Percentiles rank a stretch among this genome's conserved stretches.
These are phyloP conservation scores for Pichia cactophila DNA, from an alignment of 1,139 yeast genomes.

Conservation along the genomic window DNA sequence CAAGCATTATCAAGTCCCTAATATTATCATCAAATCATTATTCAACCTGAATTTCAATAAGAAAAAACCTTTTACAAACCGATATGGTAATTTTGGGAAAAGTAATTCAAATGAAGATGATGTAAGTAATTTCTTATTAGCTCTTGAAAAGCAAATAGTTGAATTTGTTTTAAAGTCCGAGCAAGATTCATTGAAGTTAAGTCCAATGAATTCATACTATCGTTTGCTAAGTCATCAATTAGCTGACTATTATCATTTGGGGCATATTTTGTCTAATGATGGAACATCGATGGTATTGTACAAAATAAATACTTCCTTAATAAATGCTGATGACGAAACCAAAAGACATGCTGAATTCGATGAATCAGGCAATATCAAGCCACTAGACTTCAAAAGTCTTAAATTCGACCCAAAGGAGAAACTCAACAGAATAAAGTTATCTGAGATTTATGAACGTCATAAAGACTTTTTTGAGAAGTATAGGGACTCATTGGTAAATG, in stretches of 20 bases:
- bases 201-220: conserved; percentile 59
- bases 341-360: conserved; percentile 25
- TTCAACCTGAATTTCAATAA: conserved; percentile 23
- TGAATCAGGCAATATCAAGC: conserved; percentile 27
- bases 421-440: conserved; percentile 24
- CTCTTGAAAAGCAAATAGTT: conserved; percentile 42
- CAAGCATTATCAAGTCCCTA: conserved; percentile 20
- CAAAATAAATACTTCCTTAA: conserved; percentile 29
- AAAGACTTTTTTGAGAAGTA: conserved; percentile 13
- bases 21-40: conserved; percentile 24
- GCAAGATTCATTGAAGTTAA: conserved; percentile 38
- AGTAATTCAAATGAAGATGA: conserved; percentile 14
- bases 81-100: neutral
- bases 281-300: conserved; percentile 40
- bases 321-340: conserved; percentile 28
- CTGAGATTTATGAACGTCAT: conserved; percentile 19
- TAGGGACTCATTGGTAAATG: neutral
- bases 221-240: conserved; percentile 60
- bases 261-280: conserved; percentile 42
- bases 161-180: conserved; percentile 33
- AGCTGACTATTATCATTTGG: conserved; percentile 58
- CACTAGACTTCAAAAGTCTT: conserved; percentile 23
- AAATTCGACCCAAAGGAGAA: conserved; percentile 26
- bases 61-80: conserved; percentile 4
- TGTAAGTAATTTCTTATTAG: conserved; percentile 36